phyloP scores from a whole-genome alignment of 106 monocot species.

The Dioscorea zingiberensis region DNA sequence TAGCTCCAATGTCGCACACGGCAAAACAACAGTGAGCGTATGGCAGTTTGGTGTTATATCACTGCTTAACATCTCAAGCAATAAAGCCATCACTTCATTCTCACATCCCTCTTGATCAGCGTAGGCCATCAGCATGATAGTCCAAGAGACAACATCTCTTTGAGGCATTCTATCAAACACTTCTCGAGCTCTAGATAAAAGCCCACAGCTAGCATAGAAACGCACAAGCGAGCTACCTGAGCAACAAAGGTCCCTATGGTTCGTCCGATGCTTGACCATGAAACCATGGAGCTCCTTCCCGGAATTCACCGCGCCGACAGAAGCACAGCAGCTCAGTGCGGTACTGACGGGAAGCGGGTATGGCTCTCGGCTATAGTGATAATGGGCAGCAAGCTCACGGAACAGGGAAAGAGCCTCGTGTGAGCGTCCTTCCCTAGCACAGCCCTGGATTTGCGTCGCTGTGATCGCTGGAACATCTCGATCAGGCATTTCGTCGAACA shows the following conservation, averaged over 20 bases:
- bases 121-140: slow-evolving; percentile 38
- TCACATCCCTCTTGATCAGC: slow-evolving; percentile 5
- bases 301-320: slow-evolving; percentile 18
- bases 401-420: slow-evolving; percentile 27
- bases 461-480: not conserved
- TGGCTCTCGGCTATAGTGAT: not conserved
- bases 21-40: slow-evolving; percentile 25
- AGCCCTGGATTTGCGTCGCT: slow-evolving; percentile 10
- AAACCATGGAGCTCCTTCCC: slow-evolving; percentile 38
- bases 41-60: slow-evolving; percentile 16
- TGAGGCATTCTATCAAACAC: slow-evolving; percentile 43
- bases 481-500: slow-evolving; percentile 5
- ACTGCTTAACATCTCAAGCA: slow-evolving; percentile 22
- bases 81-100: slow-evolving; percentile 18
- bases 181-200: slow-evolving; percentile 15
- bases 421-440: slow-evolving; percentile 13
- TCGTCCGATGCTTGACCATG: slow-evolving; percentile 13
- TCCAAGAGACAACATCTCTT: slow-evolving; percentile 59
- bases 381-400: slow-evolving; percentile 12
- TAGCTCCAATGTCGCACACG: not conserved
- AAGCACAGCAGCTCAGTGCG: slow-evolving; percentile 29
- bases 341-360: slow-evolving; percentile 6
- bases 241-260: not conserved
- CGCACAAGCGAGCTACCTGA: slow-evolving; percentile 19
- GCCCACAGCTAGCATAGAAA: slow-evolving; percentile 32